Evolutionary conservation across 2,329 filamentous ascomycete species (phyloP), one percentile per base, ranked within the genome.

Genomic region (Zymoseptoria pseudotritici): DNA sequence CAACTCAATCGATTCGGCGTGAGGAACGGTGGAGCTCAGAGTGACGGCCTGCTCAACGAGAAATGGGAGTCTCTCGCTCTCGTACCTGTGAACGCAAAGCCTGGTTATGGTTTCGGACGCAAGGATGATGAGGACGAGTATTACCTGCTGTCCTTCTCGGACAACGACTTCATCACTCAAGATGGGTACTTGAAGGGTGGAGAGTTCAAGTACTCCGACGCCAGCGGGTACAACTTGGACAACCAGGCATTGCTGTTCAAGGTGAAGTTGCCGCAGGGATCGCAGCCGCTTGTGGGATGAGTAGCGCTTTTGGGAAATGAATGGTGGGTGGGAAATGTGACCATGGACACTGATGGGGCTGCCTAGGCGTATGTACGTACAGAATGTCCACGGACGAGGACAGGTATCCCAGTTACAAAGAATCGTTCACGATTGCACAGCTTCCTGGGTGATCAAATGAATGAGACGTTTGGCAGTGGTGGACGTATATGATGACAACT

Each of bases 141-240:
- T 72, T 89, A 85, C 68, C 70, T 91, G 36, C 82, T 91, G 62
- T 83, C 81, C 11, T 74, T 89, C 54, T 87, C 82, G 59, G 88
- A 90, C 67, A 89, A 91, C 69, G 87, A 91, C 71, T 90, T 90
- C 66, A 85, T 90, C 59, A 90, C 87, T 0, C 86, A 90, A 71
- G 78, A 90, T 71, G 86, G 84, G 77, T 79, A 77, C 61, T 75
- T 86, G 71, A 82, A 88, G 54, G 65, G 78, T 76, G 86, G 86
- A 4, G 74, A 77, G 58, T 78, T 82, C 49, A 70, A 71, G 8
- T 89, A 85, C 65, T 72, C 75, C 2, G 86, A 89, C 67, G 74
- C 69, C 4, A 82, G 79, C 26, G 85, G 84, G 0, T 84, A 77
- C 64, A 79, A 80, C 61, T 69, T 88, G 46, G 80, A 86, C 62